Evolutionary conservation across 176 grass and related monocot genomes (phyloP), one percentile per base, ranked within the genome.

Genomic region (Avena eriantha): DNA sequence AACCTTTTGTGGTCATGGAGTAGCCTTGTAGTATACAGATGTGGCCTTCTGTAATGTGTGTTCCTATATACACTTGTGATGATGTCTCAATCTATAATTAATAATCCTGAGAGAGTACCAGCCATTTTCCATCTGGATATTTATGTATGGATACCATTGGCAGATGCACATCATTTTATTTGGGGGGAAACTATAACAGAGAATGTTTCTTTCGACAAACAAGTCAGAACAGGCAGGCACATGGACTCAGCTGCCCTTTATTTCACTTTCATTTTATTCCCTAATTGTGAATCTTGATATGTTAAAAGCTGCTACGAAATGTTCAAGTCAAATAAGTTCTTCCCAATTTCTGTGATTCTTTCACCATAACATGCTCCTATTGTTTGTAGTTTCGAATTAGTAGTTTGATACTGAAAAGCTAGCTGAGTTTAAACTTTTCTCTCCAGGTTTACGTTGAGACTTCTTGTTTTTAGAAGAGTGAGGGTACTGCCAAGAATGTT

Each of bases 281-380:
- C 9, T 76, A 0, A 15, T 46, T 64, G 66, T 78, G 65, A 64
- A 85, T 23, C 64, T 10, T 36, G 9, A 64, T 15, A 14, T 10
- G 1, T 77, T 43, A 16, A 7, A 26, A 29, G 0, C 47, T 19
- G 11, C 5, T 8, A 12, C 13, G 29, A 57, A 53, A 33, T 76
- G 16, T 13, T 78, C n/a, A 15, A 81, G 69, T 88, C 69, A 91
- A 84, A 61, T 35, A 70, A 85, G 85, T 85, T 80, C n/a, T n/a
- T n/a, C n/a, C n/a, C n/a, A n/a, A n/a, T n/a, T n/a, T n/a, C n/a
- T n/a, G n/a, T n/a, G n/a, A n/a, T n/a, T n/a, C n/a, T n/a, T n/a
- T n/a, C n/a, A n/a, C n/a, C n/a, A n/a, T n/a, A n/a, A n/a, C n/a
- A n/a, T n/a, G n/a, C n/a, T n/a, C n/a, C n/a, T n/a, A n/a, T n/a